Base-by-base conservation (phyloP, 495 filamentous ascomycete species). In the Penicillium paradoxum region DNA sequence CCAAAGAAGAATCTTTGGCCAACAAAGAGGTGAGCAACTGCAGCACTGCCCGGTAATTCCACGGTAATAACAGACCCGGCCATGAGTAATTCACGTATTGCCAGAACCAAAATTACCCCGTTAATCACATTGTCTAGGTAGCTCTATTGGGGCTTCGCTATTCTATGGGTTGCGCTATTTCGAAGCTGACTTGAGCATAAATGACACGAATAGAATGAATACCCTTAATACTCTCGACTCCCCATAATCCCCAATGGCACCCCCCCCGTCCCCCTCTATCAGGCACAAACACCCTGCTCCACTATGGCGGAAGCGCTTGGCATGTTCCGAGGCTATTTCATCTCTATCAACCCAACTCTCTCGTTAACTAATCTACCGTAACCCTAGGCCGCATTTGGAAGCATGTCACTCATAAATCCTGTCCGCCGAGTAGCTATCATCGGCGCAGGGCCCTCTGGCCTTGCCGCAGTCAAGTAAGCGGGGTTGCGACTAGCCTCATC, bases 401-500 rank as follows among this genome's bases (percentile, higher is more conserved):
- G 17, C 19, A 70, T 70, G 65, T 15, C 58, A 46, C 22, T 65
- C 18, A 45, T 56, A 37, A 55, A 60, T 42, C 55, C 61, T 32
- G 49, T 75, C 36, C 62, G 64, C 14, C 71, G 68, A 30, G 64
- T 78, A 42, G 74, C 70, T 17, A 57, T 77, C 19, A 75, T 78
- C 36, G 75, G 75, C 13, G 74, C 73, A 38, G 75, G 75, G 3
- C 72, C 74, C 9, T 69, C 71, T 46, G 75, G 75, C 34, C 69
- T 77, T 19, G 63, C 70, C 40, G 54, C 73, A 5, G 65, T 63
- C 17, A 77, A 75, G 72, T 77, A 70, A 51, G 64, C 53, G 30
- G 18, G 30, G 34, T 39, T 39, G 33, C 34, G 13, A 15, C 38
- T 18, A 38, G 7, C 22, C 17, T 33, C 6, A 14, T 13, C n/a